Conservation (phyloP, 2,329 filamentous ascomycete species). For the Stachybotrys echinatus region DNA sequence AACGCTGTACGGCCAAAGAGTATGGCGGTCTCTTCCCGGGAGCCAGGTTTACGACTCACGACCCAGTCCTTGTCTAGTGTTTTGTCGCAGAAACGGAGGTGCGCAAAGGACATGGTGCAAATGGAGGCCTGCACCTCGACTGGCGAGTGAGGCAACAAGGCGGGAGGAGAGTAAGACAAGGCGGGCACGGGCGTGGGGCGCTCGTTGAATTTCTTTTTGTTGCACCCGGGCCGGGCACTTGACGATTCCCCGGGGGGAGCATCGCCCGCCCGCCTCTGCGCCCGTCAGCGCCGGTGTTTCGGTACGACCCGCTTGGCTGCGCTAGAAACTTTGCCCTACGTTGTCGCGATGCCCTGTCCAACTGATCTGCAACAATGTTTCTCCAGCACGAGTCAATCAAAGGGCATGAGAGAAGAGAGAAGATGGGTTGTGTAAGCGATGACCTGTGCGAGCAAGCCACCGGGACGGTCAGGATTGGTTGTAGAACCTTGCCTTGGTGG, state of each 20-base stretch:
- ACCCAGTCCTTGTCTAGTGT: too few relatives aligned
- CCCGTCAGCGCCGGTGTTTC: not conserved
- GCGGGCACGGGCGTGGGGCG: not conserved
- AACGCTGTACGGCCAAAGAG: too few relatives aligned
- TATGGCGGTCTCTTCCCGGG: too few relatives aligned
- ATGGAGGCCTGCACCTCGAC: too few relatives aligned
- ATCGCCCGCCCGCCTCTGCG: too few relatives aligned
- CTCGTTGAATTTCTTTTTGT: not conserved
- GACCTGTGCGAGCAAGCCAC: not conserved
- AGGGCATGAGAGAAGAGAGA: not conserved
- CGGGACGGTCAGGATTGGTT: not conserved
- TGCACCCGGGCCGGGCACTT: not conserved
- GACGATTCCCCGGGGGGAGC: too few relatives aligned
- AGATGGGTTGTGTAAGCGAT: not conserved
- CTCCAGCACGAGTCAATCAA: not conserved
- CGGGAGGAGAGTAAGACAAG: not conserved
- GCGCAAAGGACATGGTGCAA: too few relatives aligned
- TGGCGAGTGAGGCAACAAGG: too few relatives aligned
- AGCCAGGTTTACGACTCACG: too few relatives aligned
- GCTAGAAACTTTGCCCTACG: not conserved
- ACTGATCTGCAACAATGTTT: too few relatives aligned
- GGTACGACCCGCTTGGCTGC: not conserved
- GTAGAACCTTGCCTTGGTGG: conserved; percentile 18
- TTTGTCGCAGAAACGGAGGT: too few relatives aligned
- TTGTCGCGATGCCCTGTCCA: too few relatives aligned